Conservation (phyloP, 768 basidiomycete genomes). For the Postia placenta region DNA sequence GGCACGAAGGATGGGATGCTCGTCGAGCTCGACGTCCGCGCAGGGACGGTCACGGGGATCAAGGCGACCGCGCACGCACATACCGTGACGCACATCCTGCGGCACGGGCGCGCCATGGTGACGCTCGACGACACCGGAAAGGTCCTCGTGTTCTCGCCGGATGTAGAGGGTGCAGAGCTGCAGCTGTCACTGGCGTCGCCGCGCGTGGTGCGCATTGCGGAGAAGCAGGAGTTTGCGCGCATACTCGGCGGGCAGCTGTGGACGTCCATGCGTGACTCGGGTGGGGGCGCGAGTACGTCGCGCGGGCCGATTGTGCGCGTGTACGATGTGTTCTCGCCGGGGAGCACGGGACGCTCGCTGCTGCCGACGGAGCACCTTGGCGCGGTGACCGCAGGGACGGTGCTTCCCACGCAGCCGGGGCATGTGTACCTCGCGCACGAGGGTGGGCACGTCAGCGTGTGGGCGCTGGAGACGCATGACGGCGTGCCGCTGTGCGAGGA, state of each 20-base stretch:
- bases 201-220: slow-evolving; percentile 61
- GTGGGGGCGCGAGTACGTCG: slow-evolving; percentile 30
- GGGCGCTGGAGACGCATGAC: slow-evolving; percentile 51
- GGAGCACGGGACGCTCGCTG: slow-evolving; percentile 46
- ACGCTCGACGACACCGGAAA: slow-evolving; percentile 86
- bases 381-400: slow-evolving; percentile 73
- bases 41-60: slow-evolving; percentile 47
- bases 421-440: slow-evolving; percentile 87
- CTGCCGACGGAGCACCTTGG: slow-evolving; percentile 70
- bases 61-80: slow-evolving; percentile 61
- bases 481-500: slow-evolving; percentile 62
- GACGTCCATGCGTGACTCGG: slow-evolving; percentile 61
- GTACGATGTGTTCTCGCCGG: slow-evolving; percentile 68
- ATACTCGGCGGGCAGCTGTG: slow-evolving; percentile 75
- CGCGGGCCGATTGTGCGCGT: slow-evolving; percentile 72
- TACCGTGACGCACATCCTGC: slow-evolving; percentile 66
- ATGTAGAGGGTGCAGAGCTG: slow-evolving; percentile 31
- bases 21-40: slow-evolving; percentile 72
- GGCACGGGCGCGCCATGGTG: slow-evolving; percentile 66
- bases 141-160: slow-evolving; percentile 62
- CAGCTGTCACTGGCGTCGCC: slow-evolving; percentile 41
- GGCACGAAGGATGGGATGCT: slow-evolving; percentile 90
- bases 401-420: slow-evolving; percentile 61
- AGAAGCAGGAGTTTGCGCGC: slow-evolving; percentile 77
- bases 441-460: slow-evolving; percentile 84